Conservation (phyloP, 495 filamentous ascomycete genomes). For the Pseudotulostoma volvatum region DNA sequence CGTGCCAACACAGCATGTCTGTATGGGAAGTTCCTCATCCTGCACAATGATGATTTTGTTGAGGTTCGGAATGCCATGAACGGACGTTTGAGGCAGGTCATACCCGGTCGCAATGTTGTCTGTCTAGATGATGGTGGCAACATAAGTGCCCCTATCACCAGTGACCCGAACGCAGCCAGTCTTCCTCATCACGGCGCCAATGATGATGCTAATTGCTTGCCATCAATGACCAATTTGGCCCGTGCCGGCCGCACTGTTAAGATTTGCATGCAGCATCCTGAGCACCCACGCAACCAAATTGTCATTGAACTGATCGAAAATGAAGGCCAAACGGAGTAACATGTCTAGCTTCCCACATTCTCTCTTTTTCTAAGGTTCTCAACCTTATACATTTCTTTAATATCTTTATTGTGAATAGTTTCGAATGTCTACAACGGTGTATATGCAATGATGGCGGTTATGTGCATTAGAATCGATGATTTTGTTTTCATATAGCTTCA, state of each 20-base stretch:
- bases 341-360: no score
- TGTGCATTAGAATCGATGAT: no score
- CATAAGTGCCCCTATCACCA: slow-evolving; percentile 15
- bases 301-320: slow-evolving; percentile 88
- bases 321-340: slow-evolving; percentile 67
- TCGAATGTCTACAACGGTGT: no score
- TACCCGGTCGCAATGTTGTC: slow-evolving; percentile 72
- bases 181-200: slow-evolving; percentile 9
- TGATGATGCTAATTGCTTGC: slow-evolving; percentile 15
- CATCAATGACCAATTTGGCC: slow-evolving; percentile 4
- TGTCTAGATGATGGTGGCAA: slow-evolving; percentile 74
- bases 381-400: no score
- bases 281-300: slow-evolving; percentile 62
- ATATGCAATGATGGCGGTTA: no score
- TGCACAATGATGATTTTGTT: slow-evolving; percentile 83
- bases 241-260: slow-evolving; percentile 51
- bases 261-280: slow-evolving; percentile 88
- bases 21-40: slow-evolving; percentile 55
- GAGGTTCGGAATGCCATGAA: slow-evolving; percentile 96
- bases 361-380: no score
- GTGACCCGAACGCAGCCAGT: slow-evolving; percentile 10
- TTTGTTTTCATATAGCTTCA: no score
- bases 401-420: no score
- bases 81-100: slow-evolving; percentile 81
- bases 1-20: slow-evolving; percentile 74